A percentile compares a stretch with the other conserved stretches of the same genome.
Evolutionary conservation across 176 grass and related monocot genomes (phyloP).

Genomic region (Oryza meridionalis): DNA sequence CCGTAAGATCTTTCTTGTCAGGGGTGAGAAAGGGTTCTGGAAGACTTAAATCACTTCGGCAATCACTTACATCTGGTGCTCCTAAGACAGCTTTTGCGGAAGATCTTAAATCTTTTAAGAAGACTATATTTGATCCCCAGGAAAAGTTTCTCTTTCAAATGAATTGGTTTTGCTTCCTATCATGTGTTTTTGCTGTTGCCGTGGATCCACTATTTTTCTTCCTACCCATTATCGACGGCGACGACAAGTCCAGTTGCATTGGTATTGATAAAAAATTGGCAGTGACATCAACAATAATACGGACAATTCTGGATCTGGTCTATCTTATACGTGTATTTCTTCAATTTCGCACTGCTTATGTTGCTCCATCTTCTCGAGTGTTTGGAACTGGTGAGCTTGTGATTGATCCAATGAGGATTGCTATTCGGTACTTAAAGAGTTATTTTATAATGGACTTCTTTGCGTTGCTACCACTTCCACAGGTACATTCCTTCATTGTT

Average conservation of each 20-base stretch:
- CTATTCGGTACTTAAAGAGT: slow-evolving; percentile 66
- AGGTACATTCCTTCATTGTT: slow-evolving; percentile 49
- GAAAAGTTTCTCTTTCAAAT: slow-evolving; percentile 69
- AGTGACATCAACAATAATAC: slow-evolving; percentile 65
- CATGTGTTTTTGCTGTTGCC: slow-evolving; percentile 79
- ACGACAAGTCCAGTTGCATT: slow-evolving; percentile 54
- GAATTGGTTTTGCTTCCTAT: slow-evolving; percentile 77
- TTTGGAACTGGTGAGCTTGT: slow-evolving; percentile 89
- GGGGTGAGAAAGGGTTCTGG: slow-evolving; percentile 53
- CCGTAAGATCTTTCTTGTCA: slow-evolving; percentile 48
- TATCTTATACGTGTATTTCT: slow-evolving; percentile 72
- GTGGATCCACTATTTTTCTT: slow-evolving; percentile 90
- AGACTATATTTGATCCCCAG: slow-evolving; percentile 78
- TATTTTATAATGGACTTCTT: slow-evolving; percentile 75
- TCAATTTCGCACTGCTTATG: slow-evolving; percentile 87
- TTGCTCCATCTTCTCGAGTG: slow-evolving; percentile 74
- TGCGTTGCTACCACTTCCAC: slow-evolving; percentile 86
- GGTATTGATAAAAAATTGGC: slow-evolving; percentile 71
- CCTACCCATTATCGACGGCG: slow-evolving; percentile 58
- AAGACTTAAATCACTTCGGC: slow-evolving; percentile 48
- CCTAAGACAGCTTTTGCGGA: slow-evolving; percentile 67
- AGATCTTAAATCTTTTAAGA: slow-evolving; percentile 69
- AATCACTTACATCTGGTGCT: slow-evolving; percentile 49
- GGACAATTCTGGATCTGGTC: slow-evolving; percentile 77
- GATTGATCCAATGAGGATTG: slow-evolving; percentile 74